These are phyloP conservation scores for Falciphora oryzae DNA, from an alignment of 2,329 filamentous ascomycete species.

Conservation along the genomic window DNA sequence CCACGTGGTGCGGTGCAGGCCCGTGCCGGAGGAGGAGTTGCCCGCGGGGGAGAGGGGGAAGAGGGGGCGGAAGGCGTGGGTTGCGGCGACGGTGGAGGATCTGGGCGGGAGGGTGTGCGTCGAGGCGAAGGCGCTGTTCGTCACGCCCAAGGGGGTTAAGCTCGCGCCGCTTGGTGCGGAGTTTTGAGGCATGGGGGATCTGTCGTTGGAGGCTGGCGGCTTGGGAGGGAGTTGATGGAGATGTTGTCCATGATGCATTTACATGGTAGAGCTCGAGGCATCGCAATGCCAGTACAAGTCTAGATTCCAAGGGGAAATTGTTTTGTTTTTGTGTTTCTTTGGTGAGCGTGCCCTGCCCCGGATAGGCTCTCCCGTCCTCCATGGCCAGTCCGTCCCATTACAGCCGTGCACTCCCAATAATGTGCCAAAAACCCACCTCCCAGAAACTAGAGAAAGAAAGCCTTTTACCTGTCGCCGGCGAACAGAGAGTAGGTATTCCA, in stretches of 20 bases:
- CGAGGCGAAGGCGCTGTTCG: conserved; percentile 52
- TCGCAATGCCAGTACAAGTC: background rate
- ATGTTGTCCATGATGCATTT: no score
- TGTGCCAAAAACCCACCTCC: no score
- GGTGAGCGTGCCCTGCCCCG: background rate
- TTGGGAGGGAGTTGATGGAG: background rate
- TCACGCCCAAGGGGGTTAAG: conserved; percentile 46
- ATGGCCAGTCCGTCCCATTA: background rate
- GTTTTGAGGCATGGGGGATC: conserved; percentile 12
- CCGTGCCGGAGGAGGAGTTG: conserved; percentile 28
- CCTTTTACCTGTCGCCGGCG: no score
- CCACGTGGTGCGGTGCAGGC: conserved; percentile 53
- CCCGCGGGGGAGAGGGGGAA: conserved; percentile 22
- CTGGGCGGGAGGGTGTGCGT: conserved; percentile 51
- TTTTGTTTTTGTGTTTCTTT: background rate
- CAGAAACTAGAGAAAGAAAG: no score
- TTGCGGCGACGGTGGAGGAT: conserved; percentile 47
- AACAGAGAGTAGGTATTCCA: no score
- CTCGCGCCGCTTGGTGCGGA: conserved; percentile 14
- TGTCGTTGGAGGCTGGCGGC: background rate
- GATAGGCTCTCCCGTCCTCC: background rate
- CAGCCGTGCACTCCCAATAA: no score
- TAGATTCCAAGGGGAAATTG: background rate
- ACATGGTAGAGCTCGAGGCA: no score
- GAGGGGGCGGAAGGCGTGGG: conserved; percentile 46